Conservation (phyloP, 1,284 basidiomycete genomes). For the Leccinum pachyderme region DNA sequence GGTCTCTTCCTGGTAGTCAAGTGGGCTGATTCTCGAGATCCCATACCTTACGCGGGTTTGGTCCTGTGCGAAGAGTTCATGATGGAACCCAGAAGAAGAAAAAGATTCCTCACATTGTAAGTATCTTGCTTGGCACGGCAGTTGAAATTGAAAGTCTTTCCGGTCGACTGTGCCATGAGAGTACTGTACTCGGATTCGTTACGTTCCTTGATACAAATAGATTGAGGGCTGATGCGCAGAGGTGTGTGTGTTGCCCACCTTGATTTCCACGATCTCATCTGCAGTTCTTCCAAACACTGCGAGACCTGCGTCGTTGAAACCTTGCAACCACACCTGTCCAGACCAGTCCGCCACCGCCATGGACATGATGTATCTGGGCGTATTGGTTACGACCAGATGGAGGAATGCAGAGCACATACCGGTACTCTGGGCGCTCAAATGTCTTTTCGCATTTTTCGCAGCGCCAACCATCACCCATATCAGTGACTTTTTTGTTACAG, state of each 20-base stretch:
- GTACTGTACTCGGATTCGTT: slow-evolving; percentile 64
- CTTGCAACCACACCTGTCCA: slow-evolving; percentile 89
- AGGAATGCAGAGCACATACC: slow-evolving; percentile 48
- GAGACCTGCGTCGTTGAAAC: slow-evolving; percentile 92
- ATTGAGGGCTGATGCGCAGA: background rate
- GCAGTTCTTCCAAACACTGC: slow-evolving; percentile 79
- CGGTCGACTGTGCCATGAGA: slow-evolving; percentile 65
- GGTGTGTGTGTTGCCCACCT: slow-evolving; percentile 35
- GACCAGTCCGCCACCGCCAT: slow-evolving; percentile 90
- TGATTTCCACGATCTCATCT: slow-evolving; percentile 75
- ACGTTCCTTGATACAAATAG: slow-evolving; percentile 46
- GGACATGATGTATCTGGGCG: slow-evolving; percentile 80
- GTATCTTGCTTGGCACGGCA: slow-evolving; percentile 88
- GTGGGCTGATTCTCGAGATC: slow-evolving; percentile 62
- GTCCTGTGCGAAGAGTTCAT: slow-evolving; percentile 49
- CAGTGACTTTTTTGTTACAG: slow-evolving; percentile 92
- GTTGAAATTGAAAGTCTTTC: slow-evolving; percentile 78
- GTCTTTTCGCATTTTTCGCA: slow-evolving; percentile 93
- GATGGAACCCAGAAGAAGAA: background rate
- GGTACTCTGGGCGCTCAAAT: slow-evolving; percentile 75
- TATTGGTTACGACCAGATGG: slow-evolving; percentile 3
- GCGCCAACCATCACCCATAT: slow-evolving; percentile 71
- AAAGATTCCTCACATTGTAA: slow-evolving; percentile 63
- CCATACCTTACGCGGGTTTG: slow-evolving; percentile 79
- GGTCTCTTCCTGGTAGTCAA: slow-evolving; percentile 76